A percentile compares a stretch with the other conserved stretches of the same genome.
phyloP scores from a whole-genome alignment of 192 early-diverging fungal genomes.

The Podila verticillata region DNA sequence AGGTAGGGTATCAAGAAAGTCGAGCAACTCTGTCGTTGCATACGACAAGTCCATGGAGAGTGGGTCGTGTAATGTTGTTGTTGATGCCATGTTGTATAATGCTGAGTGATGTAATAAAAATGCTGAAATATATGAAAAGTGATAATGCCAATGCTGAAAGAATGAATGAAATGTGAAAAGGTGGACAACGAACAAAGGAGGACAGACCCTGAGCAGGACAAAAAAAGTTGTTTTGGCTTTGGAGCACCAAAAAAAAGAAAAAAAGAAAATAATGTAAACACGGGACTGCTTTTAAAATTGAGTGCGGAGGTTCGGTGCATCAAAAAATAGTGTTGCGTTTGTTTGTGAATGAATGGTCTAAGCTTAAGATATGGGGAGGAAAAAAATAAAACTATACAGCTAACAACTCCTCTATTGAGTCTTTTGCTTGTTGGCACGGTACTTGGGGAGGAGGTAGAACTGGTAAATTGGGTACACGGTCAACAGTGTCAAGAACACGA shows the following conservation, averaged over 20 bases:
- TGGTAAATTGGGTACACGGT: conserved; percentile 80
- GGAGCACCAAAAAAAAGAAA: conserved; percentile 1
- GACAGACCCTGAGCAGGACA: not conserved
- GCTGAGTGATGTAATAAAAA: conserved; percentile 1
- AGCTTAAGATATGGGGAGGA: not conserved
- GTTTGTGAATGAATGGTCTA: not conserved
- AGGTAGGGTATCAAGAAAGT: conserved; percentile 49
- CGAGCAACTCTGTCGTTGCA: conserved; percentile 40
- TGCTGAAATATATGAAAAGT: conserved; percentile 4
- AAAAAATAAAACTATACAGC: not conserved
- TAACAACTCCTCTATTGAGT: not conserved
- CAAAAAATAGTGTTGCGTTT: not conserved
- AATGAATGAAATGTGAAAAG: not conserved
- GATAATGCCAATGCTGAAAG: conserved; percentile 5
- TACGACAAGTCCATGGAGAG: conserved; percentile 42
- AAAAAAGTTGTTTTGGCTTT: not conserved
- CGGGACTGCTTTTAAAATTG: not conserved
- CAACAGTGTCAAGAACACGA: conserved; percentile 63
- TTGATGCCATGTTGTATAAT: conserved; percentile 28
- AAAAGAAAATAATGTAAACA: not conserved
- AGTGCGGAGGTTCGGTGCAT: too few relatives aligned
- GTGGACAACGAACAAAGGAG: conserved; percentile 2
- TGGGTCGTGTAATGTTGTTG: conserved; percentile 35
- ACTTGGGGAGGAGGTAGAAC: conserved; percentile 58
- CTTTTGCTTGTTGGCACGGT: conserved; percentile 17